Conservation (phyloP, 2,329 filamentous ascomycete species). For the Monilinia aucupariae region DNA sequence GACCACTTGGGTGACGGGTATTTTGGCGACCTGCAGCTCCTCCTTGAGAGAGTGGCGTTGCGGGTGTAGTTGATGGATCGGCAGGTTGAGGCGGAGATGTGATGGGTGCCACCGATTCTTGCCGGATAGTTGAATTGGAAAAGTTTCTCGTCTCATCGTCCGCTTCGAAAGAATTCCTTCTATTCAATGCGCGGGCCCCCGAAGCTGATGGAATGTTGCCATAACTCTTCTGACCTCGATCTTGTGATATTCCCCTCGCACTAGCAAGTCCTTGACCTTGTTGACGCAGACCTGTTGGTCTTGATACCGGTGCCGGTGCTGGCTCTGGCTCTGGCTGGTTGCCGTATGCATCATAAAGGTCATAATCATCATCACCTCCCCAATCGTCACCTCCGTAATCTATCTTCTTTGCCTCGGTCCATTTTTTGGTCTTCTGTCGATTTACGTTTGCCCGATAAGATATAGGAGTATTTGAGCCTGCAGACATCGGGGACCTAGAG, state of each 20-base stretch:
- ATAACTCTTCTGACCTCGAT: conserved; percentile 30
- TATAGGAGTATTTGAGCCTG: conserved; percentile 25
- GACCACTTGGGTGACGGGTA: conserved; percentile 24
- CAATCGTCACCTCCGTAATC: conserved; percentile 93
- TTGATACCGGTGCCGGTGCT: conserved; percentile 29
- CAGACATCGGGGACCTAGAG: conserved; percentile 24
- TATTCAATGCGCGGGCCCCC: conserved; percentile 17
- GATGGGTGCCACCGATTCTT: conserved; percentile 22
- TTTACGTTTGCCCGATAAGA: conserved; percentile 79
- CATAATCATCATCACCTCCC: conserved; percentile 66
- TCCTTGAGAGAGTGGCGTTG: conserved; percentile 33
- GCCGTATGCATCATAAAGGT: conserved; percentile 35
- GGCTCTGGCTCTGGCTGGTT: conserved; percentile 41
- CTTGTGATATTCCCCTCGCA: conserved; percentile 16
- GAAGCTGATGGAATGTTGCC: conserved; percentile 32
- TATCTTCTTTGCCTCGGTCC: conserved; percentile 81
- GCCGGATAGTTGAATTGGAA: conserved; percentile 33
- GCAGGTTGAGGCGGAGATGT: conserved; percentile 14
- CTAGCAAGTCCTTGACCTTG: conserved; percentile 34
- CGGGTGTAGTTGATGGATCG: conserved; percentile 12
- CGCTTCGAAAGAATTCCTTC: conserved; percentile 47
- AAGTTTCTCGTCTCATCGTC: conserved; percentile 50
- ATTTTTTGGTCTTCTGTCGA: conserved; percentile 86
- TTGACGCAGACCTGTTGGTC: conserved; percentile 42
- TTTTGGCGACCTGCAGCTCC: conserved; percentile 20